phyloP scores from a whole-genome alignment of 2,329 filamentous ascomycete genomes.

The Diaporthe vaccinii region DNA sequence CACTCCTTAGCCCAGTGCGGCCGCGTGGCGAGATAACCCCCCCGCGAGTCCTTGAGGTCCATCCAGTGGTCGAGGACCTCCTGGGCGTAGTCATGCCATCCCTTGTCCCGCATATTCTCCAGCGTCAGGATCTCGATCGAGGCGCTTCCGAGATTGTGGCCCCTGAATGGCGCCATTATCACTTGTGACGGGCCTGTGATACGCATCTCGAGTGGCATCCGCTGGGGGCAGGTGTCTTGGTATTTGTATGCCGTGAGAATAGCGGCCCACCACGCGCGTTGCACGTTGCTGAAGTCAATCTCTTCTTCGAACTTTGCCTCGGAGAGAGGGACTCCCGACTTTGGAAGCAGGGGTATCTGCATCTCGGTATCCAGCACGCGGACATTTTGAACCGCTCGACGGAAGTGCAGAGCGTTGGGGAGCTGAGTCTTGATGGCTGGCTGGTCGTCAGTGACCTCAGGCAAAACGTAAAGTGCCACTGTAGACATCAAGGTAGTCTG shows the following conservation, averaged over 20 bases:
- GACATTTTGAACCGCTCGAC: conserved; percentile 61
- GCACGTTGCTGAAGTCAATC: conserved; percentile 58
- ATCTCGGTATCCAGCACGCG: conserved; percentile 60
- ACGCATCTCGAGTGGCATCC: conserved; percentile 59
- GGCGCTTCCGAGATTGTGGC: conserved; percentile 56
- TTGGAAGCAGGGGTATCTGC: conserved; percentile 57
- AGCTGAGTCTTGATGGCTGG: conserved; percentile 55
- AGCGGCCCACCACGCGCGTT: conserved; percentile 64
- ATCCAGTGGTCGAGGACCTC: conserved; percentile 58
- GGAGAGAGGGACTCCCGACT: conserved; percentile 44
- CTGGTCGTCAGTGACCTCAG: conserved; percentile 41
- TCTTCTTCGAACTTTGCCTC: conserved; percentile 42
- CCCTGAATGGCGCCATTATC: conserved; percentile 59
- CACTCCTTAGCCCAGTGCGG: conserved; percentile 64
- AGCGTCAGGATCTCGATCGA: conserved; percentile 59
- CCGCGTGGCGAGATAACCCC: conserved; percentile 51
- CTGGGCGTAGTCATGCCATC: conserved; percentile 58
- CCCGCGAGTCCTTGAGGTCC: conserved; percentile 51
- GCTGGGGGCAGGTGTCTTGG: conserved; percentile 52
- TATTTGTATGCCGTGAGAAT: conserved; percentile 58
- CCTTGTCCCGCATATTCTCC: conserved; percentile 51
- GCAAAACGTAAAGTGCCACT: conserved; percentile 50
- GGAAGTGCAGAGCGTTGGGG: conserved; percentile 61
- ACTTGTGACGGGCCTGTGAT: conserved; percentile 58
- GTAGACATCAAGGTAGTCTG: conserved; percentile 51